Base-by-base conservation (phyloP, 306 rosid genomes). In the Spatholobus suberectus region DNA sequence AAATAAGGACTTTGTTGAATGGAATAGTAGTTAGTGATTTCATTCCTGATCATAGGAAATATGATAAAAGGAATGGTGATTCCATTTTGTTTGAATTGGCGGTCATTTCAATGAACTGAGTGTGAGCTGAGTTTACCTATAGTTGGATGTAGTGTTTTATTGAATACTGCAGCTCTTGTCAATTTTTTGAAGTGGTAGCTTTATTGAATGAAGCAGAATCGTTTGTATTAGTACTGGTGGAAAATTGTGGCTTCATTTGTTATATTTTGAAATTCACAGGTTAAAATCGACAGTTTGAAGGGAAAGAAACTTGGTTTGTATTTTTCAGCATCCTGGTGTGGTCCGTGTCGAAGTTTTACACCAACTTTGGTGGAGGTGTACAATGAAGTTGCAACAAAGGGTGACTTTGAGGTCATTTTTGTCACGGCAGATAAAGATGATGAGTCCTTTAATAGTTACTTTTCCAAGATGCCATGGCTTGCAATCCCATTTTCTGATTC, bases 401-500 rank as follows among this genome's bases (percentile, higher is more conserved):
- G 90, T 76, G 94, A 91, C 23, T 89, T 89, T 70, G 96, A 93
- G 87, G 46, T 90, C 3, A 17, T 93, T 35, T 93, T 91, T 61
- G 26, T 89, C 51, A 59, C 96, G 0, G 87, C 86, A 34, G 97
- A 93, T 62, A 66, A 70, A 61, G 90, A 91, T 46, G 96, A 93
- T 0, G 87, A 86, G 24, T 74, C 91, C 4, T 93, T 91, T 83
- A 85, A 80, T 6, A 69, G 32, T 2, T 93, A 93, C 80, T 91
- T 93, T 72, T 85, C 96, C 83, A 83, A 89, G 86, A 93, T 93
- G 96, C 94, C 96, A 29, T 91, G 97, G 97, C 89, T 93, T 73
- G 88, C 96, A 7, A 74, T 93, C 69, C 94, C 97, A 5, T 91
- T 86, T 84, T 85, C 90, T 15, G 94, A 93, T 88, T 82, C 90